Percentiles rank a stretch among this genome's conserved stretches.
Conservation (phyloP, 164 flowering plant species). For the Tetrastigma voinierianum region DNA sequence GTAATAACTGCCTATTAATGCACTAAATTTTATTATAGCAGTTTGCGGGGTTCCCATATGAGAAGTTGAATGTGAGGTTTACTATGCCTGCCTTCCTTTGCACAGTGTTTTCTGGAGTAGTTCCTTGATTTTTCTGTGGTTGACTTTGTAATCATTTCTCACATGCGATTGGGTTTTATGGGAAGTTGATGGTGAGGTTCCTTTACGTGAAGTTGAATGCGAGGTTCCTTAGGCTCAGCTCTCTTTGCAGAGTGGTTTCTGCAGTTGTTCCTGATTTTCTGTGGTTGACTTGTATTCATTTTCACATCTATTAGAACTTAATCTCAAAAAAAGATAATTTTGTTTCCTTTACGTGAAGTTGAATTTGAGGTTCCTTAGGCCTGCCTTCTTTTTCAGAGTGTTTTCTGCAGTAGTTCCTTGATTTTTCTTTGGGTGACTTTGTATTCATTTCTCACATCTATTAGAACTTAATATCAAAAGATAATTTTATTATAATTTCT, state of each 20-base stretch:
- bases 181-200: too few relatives aligned
- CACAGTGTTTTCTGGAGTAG: neutral
- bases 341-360: too few relatives aligned
- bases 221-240: neutral
- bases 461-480: neutral
- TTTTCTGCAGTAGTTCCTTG: neutral
- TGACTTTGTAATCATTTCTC: too few relatives aligned
- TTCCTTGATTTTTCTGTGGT: neutral
- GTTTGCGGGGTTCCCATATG: neutral
- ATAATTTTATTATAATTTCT: neutral
- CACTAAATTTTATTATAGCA: too few relatives aligned
- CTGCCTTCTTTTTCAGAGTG: neutral
- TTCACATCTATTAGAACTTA: too few relatives aligned
- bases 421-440: neutral
- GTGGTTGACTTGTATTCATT: too few relatives aligned
- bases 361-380: too few relatives aligned
- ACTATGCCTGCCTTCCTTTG: neutral
- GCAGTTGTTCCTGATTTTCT: too few relatives aligned
- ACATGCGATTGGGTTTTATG: too few relatives aligned
- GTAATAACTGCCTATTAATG: too few relatives aligned
- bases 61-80: neutral
- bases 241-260: too few relatives aligned
- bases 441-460: neutral
- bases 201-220: neutral
- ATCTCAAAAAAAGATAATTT: too few relatives aligned